phyloP scores from a whole-genome alignment of 805 yeast species.

The Ogataea philodendri region DNA sequence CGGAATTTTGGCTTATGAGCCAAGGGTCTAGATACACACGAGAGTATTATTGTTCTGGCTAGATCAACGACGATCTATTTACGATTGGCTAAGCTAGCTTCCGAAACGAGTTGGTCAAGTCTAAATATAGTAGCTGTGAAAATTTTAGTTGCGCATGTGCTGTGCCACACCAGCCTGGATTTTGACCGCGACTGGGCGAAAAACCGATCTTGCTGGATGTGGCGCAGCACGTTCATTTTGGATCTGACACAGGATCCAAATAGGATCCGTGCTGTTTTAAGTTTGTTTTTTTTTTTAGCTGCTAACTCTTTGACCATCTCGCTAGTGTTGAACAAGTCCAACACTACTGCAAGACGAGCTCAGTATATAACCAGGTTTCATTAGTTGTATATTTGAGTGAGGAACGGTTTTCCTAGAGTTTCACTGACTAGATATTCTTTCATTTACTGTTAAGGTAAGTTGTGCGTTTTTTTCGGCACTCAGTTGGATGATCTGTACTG shows the following conservation, averaged over 20 bases:
- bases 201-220: constrained; percentile 5
- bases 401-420: constrained; percentile 9
- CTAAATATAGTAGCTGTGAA: background rate
- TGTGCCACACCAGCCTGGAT: constrained; percentile 3
- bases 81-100: no score
- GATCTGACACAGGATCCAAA: constrained; percentile 8
- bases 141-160: background rate
- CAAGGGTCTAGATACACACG: no score
- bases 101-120: no score
- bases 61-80: no score
- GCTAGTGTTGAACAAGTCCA: constrained; percentile 1
- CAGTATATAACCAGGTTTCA: constrained; percentile 6
- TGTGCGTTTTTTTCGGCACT: constrained; percentile 1
- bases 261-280: constrained; percentile 8
- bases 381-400: constrained; percentile 8
- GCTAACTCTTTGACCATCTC: constrained; percentile 10
- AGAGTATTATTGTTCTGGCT: no score
- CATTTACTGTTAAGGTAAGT: constrained; percentile 11
- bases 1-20: no score
- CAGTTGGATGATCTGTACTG: constrained; percentile 2
- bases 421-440: constrained; percentile 10
- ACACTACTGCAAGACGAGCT: constrained; percentile 6
- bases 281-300: constrained; percentile 8
- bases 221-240: constrained; percentile 10
- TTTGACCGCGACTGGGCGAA: constrained; percentile 9